phyloP scores from a whole-genome alignment of 257 asterid species.

The Solanum microdontum region DNA sequence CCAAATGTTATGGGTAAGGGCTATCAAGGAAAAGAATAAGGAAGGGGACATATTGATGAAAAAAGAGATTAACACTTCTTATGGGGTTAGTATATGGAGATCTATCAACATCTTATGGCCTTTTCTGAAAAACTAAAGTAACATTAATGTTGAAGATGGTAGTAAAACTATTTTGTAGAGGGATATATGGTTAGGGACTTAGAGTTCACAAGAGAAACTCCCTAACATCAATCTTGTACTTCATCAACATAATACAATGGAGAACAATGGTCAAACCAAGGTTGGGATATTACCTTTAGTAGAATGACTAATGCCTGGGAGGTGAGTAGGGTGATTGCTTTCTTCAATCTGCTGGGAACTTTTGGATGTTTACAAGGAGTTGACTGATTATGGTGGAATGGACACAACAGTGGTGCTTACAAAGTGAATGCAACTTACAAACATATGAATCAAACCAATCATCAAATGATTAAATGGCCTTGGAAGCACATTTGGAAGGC shows the following conservation, averaged over 20 bases:
- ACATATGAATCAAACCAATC: background rate
- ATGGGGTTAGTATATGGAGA: background rate
- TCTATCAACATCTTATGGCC: background rate
- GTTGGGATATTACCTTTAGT: background rate
- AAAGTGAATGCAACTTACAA: background rate
- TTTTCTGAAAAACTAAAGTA: background rate
- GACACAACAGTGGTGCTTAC: too few species aligned
- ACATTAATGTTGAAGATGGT: background rate
- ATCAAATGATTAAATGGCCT: background rate
- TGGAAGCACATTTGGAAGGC: too few species aligned
- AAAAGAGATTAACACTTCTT: background rate
- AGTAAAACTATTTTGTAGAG: background rate
- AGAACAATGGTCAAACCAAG: background rate
- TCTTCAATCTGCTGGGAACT: background rate
- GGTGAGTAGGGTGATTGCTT: background rate
- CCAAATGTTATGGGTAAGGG: background rate
- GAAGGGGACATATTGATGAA: background rate
- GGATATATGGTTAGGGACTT: background rate
- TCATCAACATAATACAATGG: background rate
- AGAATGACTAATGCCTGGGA: background rate
- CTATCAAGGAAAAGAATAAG: background rate
- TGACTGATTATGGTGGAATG: background rate
- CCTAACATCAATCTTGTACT: background rate
- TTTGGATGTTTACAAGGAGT: background rate
- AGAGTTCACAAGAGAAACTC: background rate